Percentiles rank a stretch among this genome's conserved stretches.
phyloP scores from a whole-genome alignment of 176 grass and related monocot genomes.

The Musa schizocarpa region DNA sequence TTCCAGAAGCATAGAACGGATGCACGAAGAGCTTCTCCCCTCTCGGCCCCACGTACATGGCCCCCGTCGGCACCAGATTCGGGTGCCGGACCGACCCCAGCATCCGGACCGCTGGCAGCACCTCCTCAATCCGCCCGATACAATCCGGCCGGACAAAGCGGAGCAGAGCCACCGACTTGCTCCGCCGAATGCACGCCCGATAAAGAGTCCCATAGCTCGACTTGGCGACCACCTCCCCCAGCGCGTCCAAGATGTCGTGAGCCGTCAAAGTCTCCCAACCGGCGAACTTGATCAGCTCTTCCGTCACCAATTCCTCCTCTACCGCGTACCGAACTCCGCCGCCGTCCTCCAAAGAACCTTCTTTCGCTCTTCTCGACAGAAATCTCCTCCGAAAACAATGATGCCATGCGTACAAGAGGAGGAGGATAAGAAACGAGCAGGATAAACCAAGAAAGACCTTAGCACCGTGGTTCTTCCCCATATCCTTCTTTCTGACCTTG shows the following conservation, averaged over 20 bases:
- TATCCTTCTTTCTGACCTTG: not conserved
- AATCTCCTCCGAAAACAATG: constrained; percentile 26
- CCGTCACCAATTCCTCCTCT: constrained; percentile 7
- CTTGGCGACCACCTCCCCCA: constrained; percentile 78
- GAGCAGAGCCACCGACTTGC: constrained; percentile 45
- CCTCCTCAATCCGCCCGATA: constrained; percentile 37
- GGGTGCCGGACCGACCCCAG: constrained; percentile 47
- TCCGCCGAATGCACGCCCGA: constrained; percentile 49
- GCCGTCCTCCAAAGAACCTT: constrained; percentile 13
- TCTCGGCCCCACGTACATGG: constrained; percentile 64
- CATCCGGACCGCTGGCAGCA: constrained; percentile 29
- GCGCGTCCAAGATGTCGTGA: constrained; percentile 62
- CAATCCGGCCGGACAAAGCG: constrained; percentile 66
- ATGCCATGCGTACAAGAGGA: constrained; percentile 19
- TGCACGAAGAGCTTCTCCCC: constrained; percentile 85
- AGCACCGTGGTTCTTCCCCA: constrained; percentile 24
- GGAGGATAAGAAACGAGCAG: constrained; percentile 33
- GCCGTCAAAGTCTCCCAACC: constrained; percentile 69
- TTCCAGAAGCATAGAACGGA: constrained; percentile 66
- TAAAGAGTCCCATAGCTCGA: constrained; percentile 71
- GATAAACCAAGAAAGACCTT: constrained; percentile 20
- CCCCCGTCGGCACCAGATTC: constrained; percentile 72
- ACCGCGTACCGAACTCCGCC: not conserved
- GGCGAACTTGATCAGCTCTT: constrained; percentile 53
- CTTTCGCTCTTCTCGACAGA: constrained; percentile 5